These are phyloP conservation scores for Volvox reticuliferus DNA, from an alignment of 139 green algal species.

Conservation along the genomic window DNA sequence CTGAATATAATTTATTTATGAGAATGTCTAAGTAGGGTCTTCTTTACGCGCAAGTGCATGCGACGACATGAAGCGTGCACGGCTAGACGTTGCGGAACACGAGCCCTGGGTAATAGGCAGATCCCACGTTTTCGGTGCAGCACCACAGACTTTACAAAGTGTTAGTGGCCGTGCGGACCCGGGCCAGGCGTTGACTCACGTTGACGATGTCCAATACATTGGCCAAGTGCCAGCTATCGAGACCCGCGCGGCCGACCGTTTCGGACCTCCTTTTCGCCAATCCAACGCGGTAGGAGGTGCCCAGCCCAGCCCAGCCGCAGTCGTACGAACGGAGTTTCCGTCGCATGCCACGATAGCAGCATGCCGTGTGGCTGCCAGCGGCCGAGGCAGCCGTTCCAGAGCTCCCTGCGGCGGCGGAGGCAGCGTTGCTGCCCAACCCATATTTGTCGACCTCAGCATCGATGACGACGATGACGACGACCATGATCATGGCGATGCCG, in stretches of 20 bases:
- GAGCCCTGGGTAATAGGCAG: neutral
- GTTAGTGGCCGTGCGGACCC: neutral
- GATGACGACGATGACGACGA: conserved; percentile 28
- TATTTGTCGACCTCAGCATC: conserved; percentile 6
- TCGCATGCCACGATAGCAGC: too few relatives aligned
- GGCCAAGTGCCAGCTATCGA: neutral
- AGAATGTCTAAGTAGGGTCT: too few relatives aligned
- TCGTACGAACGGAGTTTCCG: too few relatives aligned
- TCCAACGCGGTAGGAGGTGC: too few relatives aligned
- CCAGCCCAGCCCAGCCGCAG: too few relatives aligned
- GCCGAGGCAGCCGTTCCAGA: too few relatives aligned
- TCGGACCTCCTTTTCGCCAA: too few relatives aligned
- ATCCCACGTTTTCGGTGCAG: neutral
- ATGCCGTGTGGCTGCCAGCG: too few relatives aligned
- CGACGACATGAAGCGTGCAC: too few relatives aligned
- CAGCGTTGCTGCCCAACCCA: neutral
- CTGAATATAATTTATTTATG: too few relatives aligned
- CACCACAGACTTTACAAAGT: neutral
- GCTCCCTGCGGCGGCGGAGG: neutral
- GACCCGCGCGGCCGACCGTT: neutral
- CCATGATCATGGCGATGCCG: neutral
- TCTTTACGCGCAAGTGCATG: too few relatives aligned
- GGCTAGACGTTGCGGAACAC: too few relatives aligned
- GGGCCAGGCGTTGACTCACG: neutral
- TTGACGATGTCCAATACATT: conserved; percentile 17